These are phyloP conservation scores for Penicillium coffeae DNA, from an alignment of 495 filamentous ascomycete species.

Conservation along the genomic window DNA sequence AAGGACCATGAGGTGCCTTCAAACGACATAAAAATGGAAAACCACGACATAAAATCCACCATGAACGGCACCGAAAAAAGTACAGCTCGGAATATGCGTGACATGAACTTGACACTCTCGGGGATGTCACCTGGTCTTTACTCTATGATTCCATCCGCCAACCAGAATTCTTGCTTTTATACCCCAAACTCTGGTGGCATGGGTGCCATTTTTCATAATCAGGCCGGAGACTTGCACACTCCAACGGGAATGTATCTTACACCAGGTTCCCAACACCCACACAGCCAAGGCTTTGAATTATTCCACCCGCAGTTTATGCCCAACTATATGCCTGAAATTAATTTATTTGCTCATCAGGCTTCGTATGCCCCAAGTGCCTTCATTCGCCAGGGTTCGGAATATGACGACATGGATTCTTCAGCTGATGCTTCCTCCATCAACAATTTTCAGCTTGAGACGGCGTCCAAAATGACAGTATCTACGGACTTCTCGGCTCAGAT, in stretches of 20 bases:
- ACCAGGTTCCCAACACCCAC: too few relatives aligned
- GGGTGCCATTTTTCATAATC: slow-evolving; percentile 74
- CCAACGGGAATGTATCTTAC: slow-evolving; percentile 66
- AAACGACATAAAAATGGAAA: slow-evolving; percentile 37
- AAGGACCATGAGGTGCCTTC: too few relatives aligned
- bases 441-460: slow-evolving; percentile 2
- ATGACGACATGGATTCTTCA: slow-evolving; percentile 56
- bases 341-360: slow-evolving; percentile 64
- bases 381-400: slow-evolving; percentile 63
- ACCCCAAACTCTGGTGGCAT: slow-evolving; percentile 82
- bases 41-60: slow-evolving; percentile 61
- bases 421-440: slow-evolving; percentile 18
- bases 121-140: slow-evolving; percentile 69
- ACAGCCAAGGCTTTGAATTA: too few relatives aligned
- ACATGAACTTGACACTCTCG: slow-evolving; percentile 85
- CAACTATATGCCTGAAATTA: slow-evolving; percentile 67
- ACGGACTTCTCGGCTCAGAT: too few relatives aligned
- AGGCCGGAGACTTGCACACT: slow-evolving; percentile 88
- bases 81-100: slow-evolving; percentile 67
- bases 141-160: slow-evolving; percentile 69
- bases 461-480: too few relatives aligned
- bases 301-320: too few relatives aligned
- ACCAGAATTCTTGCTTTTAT: slow-evolving; percentile 79
- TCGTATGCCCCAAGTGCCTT: slow-evolving; percentile 79
- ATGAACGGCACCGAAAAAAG: slow-evolving; percentile 72